Percentiles rank a stretch among this genome's conserved stretches.
Evolutionary conservation across 2,329 filamentous ascomycete genomes (phyloP).

Genomic region (Beauveria pseudobassiana): DNA sequence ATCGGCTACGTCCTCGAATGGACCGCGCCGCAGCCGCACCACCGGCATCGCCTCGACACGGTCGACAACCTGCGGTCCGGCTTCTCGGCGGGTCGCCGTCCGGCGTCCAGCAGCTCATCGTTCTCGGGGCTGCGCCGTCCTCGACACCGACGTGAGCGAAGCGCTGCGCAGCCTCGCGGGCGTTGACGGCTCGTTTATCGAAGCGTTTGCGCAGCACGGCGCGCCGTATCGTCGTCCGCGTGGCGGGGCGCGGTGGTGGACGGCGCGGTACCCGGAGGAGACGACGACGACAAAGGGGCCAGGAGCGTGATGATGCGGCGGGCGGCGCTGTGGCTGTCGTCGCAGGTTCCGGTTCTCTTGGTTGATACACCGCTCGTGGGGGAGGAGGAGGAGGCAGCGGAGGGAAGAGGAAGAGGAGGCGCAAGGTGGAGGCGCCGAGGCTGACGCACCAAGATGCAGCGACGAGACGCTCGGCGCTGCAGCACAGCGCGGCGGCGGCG

Average conservation of each 20-base stretch:
- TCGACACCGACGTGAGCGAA: not conserved
- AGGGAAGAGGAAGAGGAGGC: not conserved
- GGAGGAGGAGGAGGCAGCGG: not conserved
- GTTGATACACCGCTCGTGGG: not conserved
- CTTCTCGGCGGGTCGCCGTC: slow-evolving; percentile 1
- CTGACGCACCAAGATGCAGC: slow-evolving; percentile 13
- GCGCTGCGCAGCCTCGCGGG: slow-evolving; percentile 1
- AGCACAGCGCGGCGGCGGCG: not conserved
- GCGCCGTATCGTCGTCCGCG: slow-evolving; percentile 7
- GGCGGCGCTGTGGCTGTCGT: slow-evolving; percentile 3
- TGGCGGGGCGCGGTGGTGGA: slow-evolving; percentile 6
- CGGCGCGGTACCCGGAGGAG: slow-evolving; percentile 13
- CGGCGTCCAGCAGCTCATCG: slow-evolving; percentile 7
- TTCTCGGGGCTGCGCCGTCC: not conserved
- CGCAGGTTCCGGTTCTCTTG: not conserved
- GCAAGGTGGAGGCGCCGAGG: not conserved
- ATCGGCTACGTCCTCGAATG: slow-evolving; percentile 15
- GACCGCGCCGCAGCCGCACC: slow-evolving; percentile 8
- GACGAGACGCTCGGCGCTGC: slow-evolving; percentile 1
- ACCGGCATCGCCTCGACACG: slow-evolving; percentile 10
- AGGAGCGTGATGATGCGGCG: not conserved
- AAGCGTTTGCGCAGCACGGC: not conserved
- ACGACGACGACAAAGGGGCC: not conserved
- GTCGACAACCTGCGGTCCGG: slow-evolving; percentile 13
- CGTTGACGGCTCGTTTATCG: slow-evolving; percentile 12